These are phyloP conservation scores for Aspergillus arachidicola DNA, from an alignment of 2,329 filamentous ascomycete genomes.

Conservation along the genomic window DNA sequence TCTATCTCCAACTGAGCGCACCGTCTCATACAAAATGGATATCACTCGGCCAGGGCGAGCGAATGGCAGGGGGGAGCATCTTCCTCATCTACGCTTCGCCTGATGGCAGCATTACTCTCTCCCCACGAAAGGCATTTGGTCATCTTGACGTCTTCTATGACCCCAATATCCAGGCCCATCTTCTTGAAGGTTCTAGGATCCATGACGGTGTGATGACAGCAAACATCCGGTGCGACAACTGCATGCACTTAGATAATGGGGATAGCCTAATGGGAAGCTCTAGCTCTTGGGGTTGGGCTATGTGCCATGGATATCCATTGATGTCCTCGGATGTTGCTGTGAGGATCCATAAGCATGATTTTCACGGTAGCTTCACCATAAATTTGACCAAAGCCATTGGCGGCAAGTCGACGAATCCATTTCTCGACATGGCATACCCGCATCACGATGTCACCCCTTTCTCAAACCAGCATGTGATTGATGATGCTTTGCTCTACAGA, in stretches of 20 bases:
- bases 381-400: constrained; percentile 54
- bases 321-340: constrained; percentile 49
- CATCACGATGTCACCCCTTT: constrained; percentile 10
- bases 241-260: constrained; percentile 24
- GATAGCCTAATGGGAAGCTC: constrained; percentile 19
- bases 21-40: constrained; percentile 50
- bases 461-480: constrained; percentile 17
- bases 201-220: constrained; percentile 57
- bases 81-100: constrained; percentile 63
- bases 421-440: constrained; percentile 15
- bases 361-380: constrained; percentile 47
- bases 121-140: constrained; percentile 54
- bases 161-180: constrained; percentile 49
- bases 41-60: constrained; percentile 58
- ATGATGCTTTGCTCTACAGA: constrained; percentile 19
- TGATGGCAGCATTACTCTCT: constrained; percentile 62
- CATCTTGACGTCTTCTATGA: constrained; percentile 54
- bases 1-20: constrained; percentile 65
- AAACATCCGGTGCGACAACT: constrained; percentile 53
- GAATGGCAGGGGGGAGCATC: constrained; percentile 61
- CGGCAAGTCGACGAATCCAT: constrained; percentile 44
- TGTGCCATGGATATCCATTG: constrained; percentile 47
- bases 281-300: constrained; percentile 32
- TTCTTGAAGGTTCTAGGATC: constrained; percentile 64
- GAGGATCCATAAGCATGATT: constrained; percentile 50